These are phyloP conservation scores for Puccinellia tenuiflora DNA, from an alignment of 176 grass and related monocot species.

Conservation along the genomic window DNA sequence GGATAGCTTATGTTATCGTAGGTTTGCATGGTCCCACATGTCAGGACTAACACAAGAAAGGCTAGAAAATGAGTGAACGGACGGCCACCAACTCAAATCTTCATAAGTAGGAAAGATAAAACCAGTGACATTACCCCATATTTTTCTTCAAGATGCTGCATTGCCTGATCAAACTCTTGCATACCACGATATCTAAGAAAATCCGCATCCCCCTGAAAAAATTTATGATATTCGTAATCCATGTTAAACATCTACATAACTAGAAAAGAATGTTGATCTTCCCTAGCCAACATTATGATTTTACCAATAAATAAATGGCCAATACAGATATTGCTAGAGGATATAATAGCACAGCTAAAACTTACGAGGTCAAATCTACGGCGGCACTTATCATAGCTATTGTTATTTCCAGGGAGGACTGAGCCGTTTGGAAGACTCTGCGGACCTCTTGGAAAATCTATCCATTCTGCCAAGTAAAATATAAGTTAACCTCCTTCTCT, in stretches of 20 bases:
- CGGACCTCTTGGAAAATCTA: conserved; percentile 86
- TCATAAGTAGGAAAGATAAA: too few relatives aligned
- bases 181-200: conserved; percentile 84
- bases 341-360: conserved; percentile 26
- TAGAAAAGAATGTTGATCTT: conserved; percentile 14
- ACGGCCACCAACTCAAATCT: too few relatives aligned
- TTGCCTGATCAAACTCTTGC: conserved; percentile 92
- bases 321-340: conserved; percentile 1
- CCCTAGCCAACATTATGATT: neutral
- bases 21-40: too few relatives aligned
- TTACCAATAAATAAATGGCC: neutral
- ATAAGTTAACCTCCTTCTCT: neutral
- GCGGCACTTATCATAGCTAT: conserved; percentile 94
- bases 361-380: conserved; percentile 94
- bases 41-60: too few relatives aligned
- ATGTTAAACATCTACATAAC: conserved; percentile 1
- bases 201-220: conserved; percentile 77
- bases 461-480: conserved; percentile 77
- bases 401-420: conserved; percentile 74
- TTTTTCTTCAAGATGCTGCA: conserved; percentile 93
- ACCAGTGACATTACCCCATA: conserved; percentile 51
- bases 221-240: neutral
- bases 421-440: conserved; percentile 64
- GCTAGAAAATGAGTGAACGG: too few relatives aligned
- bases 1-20: too few relatives aligned